Evolutionary conservation across 371 early-diverging fungal genomes (phyloP).

Genomic region (Actinomucor elegans): DNA sequence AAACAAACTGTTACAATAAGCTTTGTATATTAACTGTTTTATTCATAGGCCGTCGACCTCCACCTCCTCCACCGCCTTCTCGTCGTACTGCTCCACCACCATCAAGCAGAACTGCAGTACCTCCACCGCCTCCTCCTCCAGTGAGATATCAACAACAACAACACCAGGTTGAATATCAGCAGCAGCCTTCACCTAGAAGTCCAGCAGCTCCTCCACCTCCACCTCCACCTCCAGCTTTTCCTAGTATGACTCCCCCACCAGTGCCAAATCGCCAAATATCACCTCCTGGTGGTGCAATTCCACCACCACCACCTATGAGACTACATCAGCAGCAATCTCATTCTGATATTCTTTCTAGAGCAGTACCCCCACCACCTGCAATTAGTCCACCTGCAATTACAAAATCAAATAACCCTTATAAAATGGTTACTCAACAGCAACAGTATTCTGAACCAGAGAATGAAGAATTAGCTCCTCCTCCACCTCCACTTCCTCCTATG

Average conservation of each 20-base stretch:
- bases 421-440: slow-evolving; percentile 8
- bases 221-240: not conserved
- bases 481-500: slow-evolving; percentile 6
- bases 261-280: not conserved
- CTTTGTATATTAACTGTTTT: not conserved
- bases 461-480: not conserved
- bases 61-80: slow-evolving; percentile 39
- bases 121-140: slow-evolving; percentile 1
- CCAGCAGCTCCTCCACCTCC: slow-evolving; percentile 3
- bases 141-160: not conserved
- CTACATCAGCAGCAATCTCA: not conserved
- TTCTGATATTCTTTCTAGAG: not conserved
- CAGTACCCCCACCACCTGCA: slow-evolving; percentile 2
- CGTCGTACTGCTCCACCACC: slow-evolving; percentile 9
- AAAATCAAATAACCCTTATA: slow-evolving; percentile 25
- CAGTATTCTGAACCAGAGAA: not conserved
- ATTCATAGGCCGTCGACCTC: slow-evolving; percentile 37
- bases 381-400: not conserved
- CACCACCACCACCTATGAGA: slow-evolving; percentile 12
- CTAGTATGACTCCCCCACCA: not conserved
- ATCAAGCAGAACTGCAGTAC: not conserved
- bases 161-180: not conserved
- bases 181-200: not conserved
- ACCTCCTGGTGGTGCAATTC: not conserved
- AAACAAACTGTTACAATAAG: not conserved